These are phyloP conservation scores for Lunularia cruciata DNA, from an alignment of 225 moss, liverwort and hornwort genomes.

Conservation along the genomic window DNA sequence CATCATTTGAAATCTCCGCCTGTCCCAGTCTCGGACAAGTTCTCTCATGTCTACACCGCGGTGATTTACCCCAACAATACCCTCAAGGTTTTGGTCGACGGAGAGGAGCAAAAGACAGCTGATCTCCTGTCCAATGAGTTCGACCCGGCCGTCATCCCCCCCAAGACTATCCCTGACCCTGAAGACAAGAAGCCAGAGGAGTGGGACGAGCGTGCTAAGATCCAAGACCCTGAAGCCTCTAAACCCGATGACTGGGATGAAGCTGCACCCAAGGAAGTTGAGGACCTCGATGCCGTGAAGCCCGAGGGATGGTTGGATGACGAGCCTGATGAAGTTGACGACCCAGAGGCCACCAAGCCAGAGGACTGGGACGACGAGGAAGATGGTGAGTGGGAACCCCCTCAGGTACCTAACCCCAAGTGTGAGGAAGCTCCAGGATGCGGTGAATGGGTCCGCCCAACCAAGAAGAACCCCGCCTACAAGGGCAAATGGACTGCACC, in stretches of 20 bases:
- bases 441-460: conserved; percentile 59
- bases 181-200: conserved; percentile 93
- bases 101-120: conserved; percentile 78
- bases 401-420: conserved; percentile 63
- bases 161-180: conserved; percentile 83
- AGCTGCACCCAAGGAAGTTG: conserved; percentile 69
- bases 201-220: conserved; percentile 89
- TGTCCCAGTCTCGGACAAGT: conserved; percentile 49
- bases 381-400: conserved; percentile 70
- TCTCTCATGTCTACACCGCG: conserved; percentile 87
- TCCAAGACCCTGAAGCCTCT: conserved; percentile 67
- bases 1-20: conserved; percentile 84
- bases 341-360: conserved; percentile 53
- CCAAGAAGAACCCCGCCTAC: conserved; percentile 58
- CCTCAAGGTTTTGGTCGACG: conserved; percentile 71
- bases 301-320: conserved; percentile 91
- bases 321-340: conserved; percentile 69
- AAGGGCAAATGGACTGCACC: conserved; percentile 78
- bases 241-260: conserved; percentile 99
- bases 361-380: conserved; percentile 70
- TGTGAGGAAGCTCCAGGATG: conserved; percentile 68
- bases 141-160: conserved; percentile 77
- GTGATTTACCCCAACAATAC: conserved; percentile 87
- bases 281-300: conserved; percentile 70
- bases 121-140: conserved; percentile 75